Conservation (phyloP, 164 flowering plant species). For the Macadamia integrifolia region DNA sequence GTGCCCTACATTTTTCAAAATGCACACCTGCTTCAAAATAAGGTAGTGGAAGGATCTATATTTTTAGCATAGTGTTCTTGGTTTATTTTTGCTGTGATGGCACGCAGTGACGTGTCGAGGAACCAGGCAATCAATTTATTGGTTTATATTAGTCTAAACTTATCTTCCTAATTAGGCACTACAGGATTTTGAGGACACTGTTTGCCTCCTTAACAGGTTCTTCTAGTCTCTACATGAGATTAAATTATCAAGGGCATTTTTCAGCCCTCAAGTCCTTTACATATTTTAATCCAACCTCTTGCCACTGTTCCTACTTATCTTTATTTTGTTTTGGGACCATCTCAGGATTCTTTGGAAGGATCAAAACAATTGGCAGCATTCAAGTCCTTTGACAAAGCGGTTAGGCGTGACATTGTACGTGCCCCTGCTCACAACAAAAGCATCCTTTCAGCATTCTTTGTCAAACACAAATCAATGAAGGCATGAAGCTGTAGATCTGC, state of each 20-base stretch:
- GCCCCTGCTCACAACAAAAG: conserved; percentile 76
- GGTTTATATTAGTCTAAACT: no score
- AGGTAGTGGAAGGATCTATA: background rate
- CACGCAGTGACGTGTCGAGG: no score
- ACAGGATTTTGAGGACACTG: no score
- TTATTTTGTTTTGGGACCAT: background rate
- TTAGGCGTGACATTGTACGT: conserved; percentile 31
- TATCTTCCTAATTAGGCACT: no score
- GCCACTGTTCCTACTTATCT: background rate
- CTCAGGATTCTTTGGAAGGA: conserved; percentile 50
- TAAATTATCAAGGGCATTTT: no score
- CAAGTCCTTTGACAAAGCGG: conserved; percentile 52
- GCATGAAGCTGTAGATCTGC: conserved; percentile 37
- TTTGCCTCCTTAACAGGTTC: no score
- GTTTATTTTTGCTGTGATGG: no score
- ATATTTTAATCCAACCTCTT: no score
- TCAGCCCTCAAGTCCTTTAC: no score
- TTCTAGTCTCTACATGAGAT: no score
- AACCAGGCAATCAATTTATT: no score
- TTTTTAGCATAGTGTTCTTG: background rate
- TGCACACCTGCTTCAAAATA: no score
- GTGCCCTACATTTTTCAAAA: background rate
- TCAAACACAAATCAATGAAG: conserved; percentile 50
- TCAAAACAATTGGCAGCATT: conserved; percentile 44
- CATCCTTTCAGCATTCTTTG: conserved; percentile 65